phyloP scores from a whole-genome alignment of 257 asterid genomes.

The Verbascum thapsus region DNA sequence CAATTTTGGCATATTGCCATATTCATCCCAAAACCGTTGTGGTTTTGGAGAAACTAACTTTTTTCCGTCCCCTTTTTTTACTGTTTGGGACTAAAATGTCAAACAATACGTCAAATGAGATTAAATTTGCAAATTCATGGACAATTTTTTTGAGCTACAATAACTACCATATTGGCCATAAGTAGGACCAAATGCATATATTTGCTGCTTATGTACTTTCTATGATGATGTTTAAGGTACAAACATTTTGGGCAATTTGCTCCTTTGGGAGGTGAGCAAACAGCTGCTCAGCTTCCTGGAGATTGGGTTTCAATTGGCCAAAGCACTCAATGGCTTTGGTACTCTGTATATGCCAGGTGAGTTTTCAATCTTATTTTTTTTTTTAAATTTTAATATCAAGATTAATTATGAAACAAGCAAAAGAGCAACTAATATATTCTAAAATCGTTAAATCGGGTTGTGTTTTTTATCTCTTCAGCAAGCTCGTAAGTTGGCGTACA shows the following conservation, averaged over 20 bases:
- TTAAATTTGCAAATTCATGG: no score
- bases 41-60: no score
- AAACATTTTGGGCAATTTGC: conserved; percentile 97
- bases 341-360: conserved; percentile 92
- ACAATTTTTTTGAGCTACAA: no score
- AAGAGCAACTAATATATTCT: no score
- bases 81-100: no score
- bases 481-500: conserved; percentile 97
- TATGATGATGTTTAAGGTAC: conserved; percentile 55
- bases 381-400: background rate
- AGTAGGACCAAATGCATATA: background rate
- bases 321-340: conserved; percentile 98
- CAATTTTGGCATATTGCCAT: no score
- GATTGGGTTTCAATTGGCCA: conserved; percentile 97
- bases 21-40: no score
- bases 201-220: conserved; percentile 7
- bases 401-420: background rate
- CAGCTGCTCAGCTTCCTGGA: conserved; percentile 98
- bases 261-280: conserved; percentile 95
- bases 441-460: background rate
- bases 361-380: conserved; percentile 15
- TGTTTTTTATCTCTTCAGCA: conserved; percentile 49
- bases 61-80: no score
- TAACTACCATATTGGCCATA: no score
- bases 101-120: no score